A percentile compares a stretch with the other conserved stretches of the same genome.
These are phyloP conservation scores for Chlamydomonas sphaeroides DNA, from an alignment of 139 green algal species.

Conservation along the genomic window DNA sequence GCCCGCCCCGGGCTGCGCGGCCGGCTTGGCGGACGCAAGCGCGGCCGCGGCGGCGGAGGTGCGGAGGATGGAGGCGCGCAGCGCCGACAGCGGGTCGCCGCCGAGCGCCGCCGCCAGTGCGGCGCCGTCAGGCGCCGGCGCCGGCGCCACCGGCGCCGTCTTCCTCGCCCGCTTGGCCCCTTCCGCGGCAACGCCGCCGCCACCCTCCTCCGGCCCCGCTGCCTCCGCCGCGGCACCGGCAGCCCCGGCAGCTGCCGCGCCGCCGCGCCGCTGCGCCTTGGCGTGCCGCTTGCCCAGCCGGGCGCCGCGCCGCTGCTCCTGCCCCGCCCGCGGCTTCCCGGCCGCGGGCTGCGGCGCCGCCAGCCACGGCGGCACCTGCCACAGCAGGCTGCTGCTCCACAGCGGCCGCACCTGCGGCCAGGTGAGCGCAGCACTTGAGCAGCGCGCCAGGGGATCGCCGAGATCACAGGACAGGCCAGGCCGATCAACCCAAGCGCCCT, in stretches of 20 bases:
- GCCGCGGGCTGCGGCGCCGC: neutral
- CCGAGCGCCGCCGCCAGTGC: too few species aligned
- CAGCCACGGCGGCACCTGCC: constrained; percentile 50
- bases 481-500: neutral
- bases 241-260: too few species aligned
- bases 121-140: too few species aligned
- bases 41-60: constrained; percentile 1
- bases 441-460: too few species aligned
- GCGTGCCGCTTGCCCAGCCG: too few species aligned
- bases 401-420: constrained; percentile 25
- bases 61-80: neutral
- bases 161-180: too few species aligned
- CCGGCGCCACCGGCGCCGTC: too few species aligned
- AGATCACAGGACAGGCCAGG: too few species aligned
- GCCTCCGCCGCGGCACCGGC: neutral
- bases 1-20: neutral
- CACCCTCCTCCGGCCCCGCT: neutral
- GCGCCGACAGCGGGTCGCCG: neutral
- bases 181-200: too few species aligned
- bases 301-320: constrained; percentile 18
- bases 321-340: neutral
- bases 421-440: too few species aligned
- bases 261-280: too few species aligned
- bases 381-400: constrained; percentile 20
- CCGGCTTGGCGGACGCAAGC: neutral